phyloP scores from a whole-genome alignment of 2,329 filamentous ascomycete species.

The Lasiodiplodia sp. region DNA sequence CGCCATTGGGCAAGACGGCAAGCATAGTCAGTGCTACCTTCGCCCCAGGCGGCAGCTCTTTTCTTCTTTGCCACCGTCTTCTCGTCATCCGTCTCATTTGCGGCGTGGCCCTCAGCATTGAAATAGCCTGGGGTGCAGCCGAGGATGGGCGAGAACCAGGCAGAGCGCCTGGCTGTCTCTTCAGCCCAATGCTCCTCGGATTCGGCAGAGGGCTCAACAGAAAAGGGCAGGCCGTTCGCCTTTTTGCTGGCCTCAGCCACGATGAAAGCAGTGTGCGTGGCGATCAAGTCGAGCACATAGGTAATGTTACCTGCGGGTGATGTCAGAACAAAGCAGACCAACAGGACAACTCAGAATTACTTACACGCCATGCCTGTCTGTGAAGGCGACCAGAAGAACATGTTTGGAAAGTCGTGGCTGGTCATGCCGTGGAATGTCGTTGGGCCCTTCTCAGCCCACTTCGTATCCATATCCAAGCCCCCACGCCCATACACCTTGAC shows the following conservation, averaged over 20 bases:
- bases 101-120: background rate
- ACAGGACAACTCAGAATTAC: too few relatives aligned
- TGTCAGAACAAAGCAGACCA: background rate
- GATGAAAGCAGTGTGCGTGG: too few relatives aligned
- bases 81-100: background rate
- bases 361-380: too few relatives aligned
- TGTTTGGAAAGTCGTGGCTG: slow-evolving; percentile 59
- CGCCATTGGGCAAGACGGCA: background rate
- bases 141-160: background rate
- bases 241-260: too few relatives aligned
- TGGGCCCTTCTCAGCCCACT: too few relatives aligned
- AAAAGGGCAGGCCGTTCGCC: too few relatives aligned
- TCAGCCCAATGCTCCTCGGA: background rate
- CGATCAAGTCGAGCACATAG: background rate
- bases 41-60: background rate
- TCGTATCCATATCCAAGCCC: too few relatives aligned
- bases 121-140: slow-evolving; percentile 14
- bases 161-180: background rate
- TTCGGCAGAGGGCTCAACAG: too few relatives aligned
- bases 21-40: background rate
- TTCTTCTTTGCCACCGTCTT: slow-evolving; percentile 5
- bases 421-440: slow-evolving; percentile 46
- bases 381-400: slow-evolving; percentile 50
- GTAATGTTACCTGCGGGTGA: background rate
- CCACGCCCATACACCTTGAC: too few relatives aligned